Evolutionary conservation across 108 stramenopile genomes (phyloP).

Genomic region (Cyclotella kingstonii): DNA sequence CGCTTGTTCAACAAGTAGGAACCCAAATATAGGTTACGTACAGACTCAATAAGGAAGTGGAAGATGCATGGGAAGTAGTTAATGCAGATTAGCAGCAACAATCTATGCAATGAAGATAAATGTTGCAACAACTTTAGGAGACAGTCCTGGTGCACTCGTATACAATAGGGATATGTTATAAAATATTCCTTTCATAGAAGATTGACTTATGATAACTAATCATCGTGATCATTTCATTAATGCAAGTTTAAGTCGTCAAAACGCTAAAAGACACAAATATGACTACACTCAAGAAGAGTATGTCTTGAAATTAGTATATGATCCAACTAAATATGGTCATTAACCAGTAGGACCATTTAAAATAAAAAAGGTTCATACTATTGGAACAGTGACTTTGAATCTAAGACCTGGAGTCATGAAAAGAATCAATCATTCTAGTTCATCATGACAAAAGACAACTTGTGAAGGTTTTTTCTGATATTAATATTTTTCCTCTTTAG

Average conservation of each 20-base stretch:
- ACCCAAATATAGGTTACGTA: conserved; percentile 20
- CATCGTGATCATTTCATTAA: conserved; percentile 17
- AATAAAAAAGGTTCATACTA: conserved; percentile 36
- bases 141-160: conserved; percentile 40
- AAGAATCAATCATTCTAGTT: too few species aligned
- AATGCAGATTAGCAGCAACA: conserved; percentile 28
- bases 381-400: conserved; percentile 42
- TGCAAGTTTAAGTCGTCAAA: conserved; percentile 1
- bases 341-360: conserved; percentile 32
- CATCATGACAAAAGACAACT: too few species aligned
- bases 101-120: conserved; percentile 27
- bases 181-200: conserved; percentile 37
- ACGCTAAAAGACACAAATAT: background rate
- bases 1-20: conserved; percentile 4
- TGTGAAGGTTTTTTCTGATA: too few species aligned
- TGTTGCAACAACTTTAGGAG: conserved; percentile 4
- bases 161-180: conserved; percentile 48
- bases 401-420: conserved; percentile 16
- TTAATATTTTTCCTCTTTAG: too few species aligned
- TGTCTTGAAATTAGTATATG: conserved; percentile 14
- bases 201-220: conserved; percentile 8
- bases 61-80: conserved; percentile 16
- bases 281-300: conserved; percentile 4
- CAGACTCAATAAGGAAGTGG: conserved; percentile 16
- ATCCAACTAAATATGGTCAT: conserved; percentile 30